Percentiles rank a stretch among this genome's conserved stretches.
These are phyloP conservation scores for Tuctoria greenei DNA, from an alignment of 176 grass and related monocot species.

Conservation along the genomic window DNA sequence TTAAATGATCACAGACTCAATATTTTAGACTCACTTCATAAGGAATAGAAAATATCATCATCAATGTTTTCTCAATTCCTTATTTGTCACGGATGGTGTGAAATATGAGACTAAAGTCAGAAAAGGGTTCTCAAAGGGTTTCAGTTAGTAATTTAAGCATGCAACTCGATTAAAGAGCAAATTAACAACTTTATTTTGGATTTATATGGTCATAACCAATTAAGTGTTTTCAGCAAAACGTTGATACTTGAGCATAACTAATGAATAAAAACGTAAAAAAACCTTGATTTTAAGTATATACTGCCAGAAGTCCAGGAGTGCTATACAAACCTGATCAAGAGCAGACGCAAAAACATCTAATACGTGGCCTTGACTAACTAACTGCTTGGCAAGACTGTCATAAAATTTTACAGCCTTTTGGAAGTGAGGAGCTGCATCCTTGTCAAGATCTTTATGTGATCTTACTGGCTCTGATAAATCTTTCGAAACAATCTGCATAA, in stretches of 20 bases:
- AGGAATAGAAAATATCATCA: not conserved
- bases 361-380: conserved; percentile 89
- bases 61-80: not conserved
- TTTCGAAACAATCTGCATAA: conserved; percentile 88
- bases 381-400: conserved; percentile 83
- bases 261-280: conserved; percentile 16
- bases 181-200: not conserved
- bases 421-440: conserved; percentile 91
- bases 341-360: conserved; percentile 96
- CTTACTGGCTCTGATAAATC: conserved; percentile 95
- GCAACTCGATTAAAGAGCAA: not conserved
- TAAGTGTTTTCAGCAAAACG: not conserved
- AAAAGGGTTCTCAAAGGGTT: not conserved
- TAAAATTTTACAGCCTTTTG: conserved; percentile 96
- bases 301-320: conserved; percentile 6
- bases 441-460: conserved; percentile 98
- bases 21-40: not conserved
- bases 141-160: not conserved
- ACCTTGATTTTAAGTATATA: not conserved
- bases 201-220: not conserved
- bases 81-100: not conserved
- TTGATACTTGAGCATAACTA: not conserved
- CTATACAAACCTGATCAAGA: conserved; percentile 86
- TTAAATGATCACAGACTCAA: not conserved
- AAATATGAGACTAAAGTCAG: not conserved